Evolutionary conservation across 176 grass and related monocot species (phyloP).

Genomic region (Aegilops umbellulata): DNA sequence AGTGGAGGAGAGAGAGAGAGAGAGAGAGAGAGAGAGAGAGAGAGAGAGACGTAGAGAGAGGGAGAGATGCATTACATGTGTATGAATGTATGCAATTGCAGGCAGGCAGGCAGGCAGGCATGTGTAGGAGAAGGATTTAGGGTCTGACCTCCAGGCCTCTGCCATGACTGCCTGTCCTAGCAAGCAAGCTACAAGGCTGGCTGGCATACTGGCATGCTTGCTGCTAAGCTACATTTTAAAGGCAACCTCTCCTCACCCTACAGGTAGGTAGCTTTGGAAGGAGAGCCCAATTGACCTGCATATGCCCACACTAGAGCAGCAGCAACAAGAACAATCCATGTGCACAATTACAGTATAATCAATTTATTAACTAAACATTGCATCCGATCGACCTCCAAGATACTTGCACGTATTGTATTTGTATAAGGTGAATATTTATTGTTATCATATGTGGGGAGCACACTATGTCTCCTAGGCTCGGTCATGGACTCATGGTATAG

Average conservation of each 20-base stretch:
- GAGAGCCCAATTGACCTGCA: slow-evolving; percentile 58
- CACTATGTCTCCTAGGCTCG: not conserved
- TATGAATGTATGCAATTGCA: slow-evolving; percentile 26
- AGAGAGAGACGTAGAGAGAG: not conserved
- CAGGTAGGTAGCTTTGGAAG: slow-evolving; percentile 39
- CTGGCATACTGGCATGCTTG: not conserved
- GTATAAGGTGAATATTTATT: slow-evolving; percentile 16
- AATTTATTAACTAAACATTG: not conserved
- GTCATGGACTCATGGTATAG: not conserved
- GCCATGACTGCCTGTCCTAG: slow-evolving; percentile 32
- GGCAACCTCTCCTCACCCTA: not conserved
- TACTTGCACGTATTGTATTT: not conserved
- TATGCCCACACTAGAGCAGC: slow-evolving; percentile 41
- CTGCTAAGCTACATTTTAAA: slow-evolving; percentile 29
- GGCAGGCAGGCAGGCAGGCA: not conserved
- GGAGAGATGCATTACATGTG: not conserved
- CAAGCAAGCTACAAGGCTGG: slow-evolving; percentile 4
- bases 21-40: too few species aligned
- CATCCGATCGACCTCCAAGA: not conserved
- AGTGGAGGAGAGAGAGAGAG: not conserved
- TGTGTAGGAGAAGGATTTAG: slow-evolving; percentile 56
- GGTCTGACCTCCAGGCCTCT: slow-evolving; percentile 47
- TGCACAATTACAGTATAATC: slow-evolving; percentile 7
- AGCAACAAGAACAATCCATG: slow-evolving; percentile 54
- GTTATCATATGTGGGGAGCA: slow-evolving; percentile 63